Evolutionary conservation across 208 protist species (phyloP).

Genomic region (Phytomonas francai): DNA sequence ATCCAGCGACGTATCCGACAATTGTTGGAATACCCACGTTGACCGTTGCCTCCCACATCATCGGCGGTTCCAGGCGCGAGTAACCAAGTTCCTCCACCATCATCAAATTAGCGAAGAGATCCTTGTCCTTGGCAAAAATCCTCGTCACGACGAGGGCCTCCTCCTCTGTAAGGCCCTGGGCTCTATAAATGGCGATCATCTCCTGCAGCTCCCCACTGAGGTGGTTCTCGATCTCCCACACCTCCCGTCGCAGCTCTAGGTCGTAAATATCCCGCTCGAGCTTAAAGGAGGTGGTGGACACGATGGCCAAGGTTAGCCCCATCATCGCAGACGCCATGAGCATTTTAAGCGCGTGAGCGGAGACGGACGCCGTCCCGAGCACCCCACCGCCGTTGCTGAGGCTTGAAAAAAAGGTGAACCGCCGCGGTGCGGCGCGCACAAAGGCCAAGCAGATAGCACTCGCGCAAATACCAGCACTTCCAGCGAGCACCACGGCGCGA

Average conservation of each 20-base stretch:
- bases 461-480: conserved; percentile 41
- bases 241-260: conserved; percentile 83
- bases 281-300: conserved; percentile 30
- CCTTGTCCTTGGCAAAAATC: conserved; percentile 80
- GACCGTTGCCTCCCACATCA: conserved; percentile 39
- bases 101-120: conserved; percentile 89
- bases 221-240: conserved; percentile 93
- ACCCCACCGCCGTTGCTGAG: not conserved
- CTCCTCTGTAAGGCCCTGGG: conserved; percentile 79
- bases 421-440: conserved; percentile 7
- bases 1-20: conserved; percentile 45
- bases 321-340: conserved; percentile 21
- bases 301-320: conserved; percentile 9
- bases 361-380: not conserved
- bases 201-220: conserved; percentile 85
- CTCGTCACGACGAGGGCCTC: conserved; percentile 81
- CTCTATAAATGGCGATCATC: conserved; percentile 91
- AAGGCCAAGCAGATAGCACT: conserved; percentile 34
- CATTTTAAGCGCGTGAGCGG: conserved; percentile 4
- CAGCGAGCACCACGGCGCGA: conserved; percentile 49
- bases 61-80: conserved; percentile 67
- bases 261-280: conserved; percentile 76
- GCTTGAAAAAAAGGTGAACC: conserved; percentile 7
- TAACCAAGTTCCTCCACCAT: conserved; percentile 94
- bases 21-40: conserved; percentile 51